Base-by-base conservation (phyloP, 2,329 filamentous ascomycete species). In the Pseudocercospora macadamiae region DNA sequence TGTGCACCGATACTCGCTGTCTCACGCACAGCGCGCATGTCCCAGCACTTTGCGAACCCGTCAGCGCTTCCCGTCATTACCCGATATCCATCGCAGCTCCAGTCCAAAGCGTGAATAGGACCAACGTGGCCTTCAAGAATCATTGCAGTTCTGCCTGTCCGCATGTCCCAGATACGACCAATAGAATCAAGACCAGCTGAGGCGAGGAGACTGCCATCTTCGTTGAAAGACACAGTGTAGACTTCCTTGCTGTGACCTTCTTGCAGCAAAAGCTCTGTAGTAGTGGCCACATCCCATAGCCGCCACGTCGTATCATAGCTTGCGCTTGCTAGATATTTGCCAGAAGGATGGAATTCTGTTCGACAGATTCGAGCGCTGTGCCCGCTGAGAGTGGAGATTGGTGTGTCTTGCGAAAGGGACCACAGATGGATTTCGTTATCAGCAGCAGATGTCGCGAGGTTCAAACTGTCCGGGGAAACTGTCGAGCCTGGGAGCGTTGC, bases 41-140 rank as follows among this genome's bases (percentile, higher is more conserved):
- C 95, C 95, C 95, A 99, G 76, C 93, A 97, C 75, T 97, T 97
- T 70, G 96, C 87, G 85, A 95, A 97, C 16, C 93, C 93, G 71
- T 99, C 95, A 2, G 88, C 91, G 12, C 92, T 96, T 1, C 92
- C 93, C 0, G 92, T 92, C n/a, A 97, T 80, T 7, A 97, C 86
- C n/a, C 95, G 86, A 73, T 96, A 88, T 4, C 93, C 92, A 71
- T 99, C 95, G 0, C 88, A 83, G 58, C 90, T 87, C 95, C 96
- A 99, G 74, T 97, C 93, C 4, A 97, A 80, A 0, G 88, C 92
- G 70, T 96, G 93, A 54, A 99, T 96, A 12, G 96, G 93, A 62
- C 93, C 90, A 71, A 97, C 95, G 70, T 96, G 91, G 1, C 90
- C 90, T 71, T 97, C 93, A 1, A 99, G 82, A 65, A 97, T 91